Percentiles rank a stretch among this genome's conserved stretches.
Conservation (phyloP, 2,329 filamentous ascomycete species). For the Colletotrichum paranaense region DNA sequence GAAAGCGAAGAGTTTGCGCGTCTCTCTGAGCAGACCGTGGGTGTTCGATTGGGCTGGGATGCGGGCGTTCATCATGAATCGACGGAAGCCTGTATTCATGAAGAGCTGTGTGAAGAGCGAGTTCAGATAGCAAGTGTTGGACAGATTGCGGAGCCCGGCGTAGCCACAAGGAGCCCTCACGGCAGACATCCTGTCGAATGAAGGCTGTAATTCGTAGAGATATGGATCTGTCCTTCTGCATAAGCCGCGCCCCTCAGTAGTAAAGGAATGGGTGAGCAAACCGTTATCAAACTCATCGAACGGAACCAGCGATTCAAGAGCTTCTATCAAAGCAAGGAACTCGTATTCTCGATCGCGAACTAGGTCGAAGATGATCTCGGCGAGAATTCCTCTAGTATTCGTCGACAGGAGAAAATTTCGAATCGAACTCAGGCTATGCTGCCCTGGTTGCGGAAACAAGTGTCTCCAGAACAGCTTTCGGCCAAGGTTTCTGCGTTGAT, state of each 20-base stretch:
- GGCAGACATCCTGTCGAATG: slow-evolving; percentile 73
- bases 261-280: neutral
- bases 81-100: slow-evolving; percentile 91
- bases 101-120: slow-evolving; percentile 94
- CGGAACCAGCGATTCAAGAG: slow-evolving; percentile 62
- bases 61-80: slow-evolving; percentile 79
- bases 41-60: slow-evolving; percentile 64
- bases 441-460: slow-evolving; percentile 70
- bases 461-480: slow-evolving; percentile 69
- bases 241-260: neutral
- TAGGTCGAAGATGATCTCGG: slow-evolving; percentile 68
- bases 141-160: slow-evolving; percentile 89
- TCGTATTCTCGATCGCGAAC: slow-evolving; percentile 62
- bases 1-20: slow-evolving; percentile 83
- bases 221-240: slow-evolving; percentile 56
- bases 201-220: slow-evolving; percentile 68
- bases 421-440: slow-evolving; percentile 40
- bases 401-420: slow-evolving; percentile 57
- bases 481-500: slow-evolving; percentile 41
- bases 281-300: slow-evolving; percentile 41
- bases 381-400: slow-evolving; percentile 68
- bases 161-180: slow-evolving; percentile 85
- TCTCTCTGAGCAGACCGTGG: slow-evolving; percentile 79
- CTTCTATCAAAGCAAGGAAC: slow-evolving; percentile 62
- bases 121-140: slow-evolving; percentile 97